Percentiles rank a stretch among this genome's conserved stretches.
These are phyloP conservation scores for Starmera dryadoides DNA, from an alignment of 805 yeast species.

Conservation along the genomic window DNA sequence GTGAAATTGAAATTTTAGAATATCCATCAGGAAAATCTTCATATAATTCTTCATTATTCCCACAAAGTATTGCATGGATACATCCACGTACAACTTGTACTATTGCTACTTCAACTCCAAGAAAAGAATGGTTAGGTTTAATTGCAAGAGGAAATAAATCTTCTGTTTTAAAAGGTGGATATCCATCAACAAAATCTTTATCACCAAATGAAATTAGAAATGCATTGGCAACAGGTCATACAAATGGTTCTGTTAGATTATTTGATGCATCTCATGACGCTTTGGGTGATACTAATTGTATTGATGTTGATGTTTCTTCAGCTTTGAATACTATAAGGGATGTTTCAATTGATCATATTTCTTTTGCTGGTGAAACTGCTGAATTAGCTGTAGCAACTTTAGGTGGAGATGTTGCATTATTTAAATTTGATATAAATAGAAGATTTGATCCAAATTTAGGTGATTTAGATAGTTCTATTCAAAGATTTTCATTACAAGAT, in stretches of 20 bases:
- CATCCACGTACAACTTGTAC: conserved; percentile 63
- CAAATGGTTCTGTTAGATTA: conserved; percentile 73
- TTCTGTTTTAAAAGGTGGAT: conserved; percentile 71
- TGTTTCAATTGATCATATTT: conserved; percentile 45
- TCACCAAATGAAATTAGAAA: conserved; percentile 46
- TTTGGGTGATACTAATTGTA: conserved; percentile 46
- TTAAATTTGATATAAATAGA: conserved; percentile 57
- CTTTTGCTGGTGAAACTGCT: conserved; percentile 71
- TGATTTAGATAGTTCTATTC: conserved; percentile 23
- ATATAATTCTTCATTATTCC: conserved; percentile 55
- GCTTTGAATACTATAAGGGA: conserved; percentile 39
- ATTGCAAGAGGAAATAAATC: conserved; percentile 38
- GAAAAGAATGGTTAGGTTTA: conserved; percentile 76
- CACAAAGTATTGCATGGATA: conserved; percentile 74
- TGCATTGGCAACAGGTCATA: conserved; percentile 76
- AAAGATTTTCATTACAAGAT: conserved; percentile 20
- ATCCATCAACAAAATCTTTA: conserved; percentile 45
- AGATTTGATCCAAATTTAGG: conserved; percentile 30
- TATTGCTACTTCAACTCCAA: conserved; percentile 47
- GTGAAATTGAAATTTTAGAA: conserved; percentile 55
- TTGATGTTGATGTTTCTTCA: conserved; percentile 50
- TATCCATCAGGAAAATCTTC: conserved; percentile 49
- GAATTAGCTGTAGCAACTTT: conserved; percentile 66
- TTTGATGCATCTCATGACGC: conserved; percentile 83
- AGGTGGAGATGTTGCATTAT: conserved; percentile 69